Evolutionary conservation across 306 rosid genomes (phyloP).

Genomic region (Senna tora): DNA sequence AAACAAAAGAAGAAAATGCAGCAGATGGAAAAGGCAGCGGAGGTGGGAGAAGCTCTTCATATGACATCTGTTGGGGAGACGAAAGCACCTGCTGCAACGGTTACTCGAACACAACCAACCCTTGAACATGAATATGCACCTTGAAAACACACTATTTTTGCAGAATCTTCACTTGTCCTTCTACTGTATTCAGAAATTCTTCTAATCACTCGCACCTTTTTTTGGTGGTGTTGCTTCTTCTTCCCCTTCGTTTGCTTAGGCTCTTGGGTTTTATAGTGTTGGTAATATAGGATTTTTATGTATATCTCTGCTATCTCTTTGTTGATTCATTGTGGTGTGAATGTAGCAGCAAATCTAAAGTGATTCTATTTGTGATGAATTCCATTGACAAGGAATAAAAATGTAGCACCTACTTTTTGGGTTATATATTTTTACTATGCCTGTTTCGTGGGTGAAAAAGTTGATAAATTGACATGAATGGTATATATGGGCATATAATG

Average conservation of each 20-base stretch:
- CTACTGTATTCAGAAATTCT: conserved; percentile 53
- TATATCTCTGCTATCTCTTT: conserved; percentile 59
- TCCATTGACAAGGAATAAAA: conserved; percentile 59
- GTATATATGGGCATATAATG: conserved; percentile 36
- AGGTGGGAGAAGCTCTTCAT: conserved; percentile 82
- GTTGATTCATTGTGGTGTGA: conserved; percentile 71
- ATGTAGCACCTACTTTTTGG: conserved; percentile 39
- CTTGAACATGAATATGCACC: conserved; percentile 93
- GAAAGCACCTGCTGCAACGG: conserved; percentile 87
- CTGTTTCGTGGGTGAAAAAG: conserved; percentile 28
- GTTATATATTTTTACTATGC: conserved; percentile 28
- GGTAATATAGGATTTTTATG: conserved; percentile 70
- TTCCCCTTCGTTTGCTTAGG: conserved; percentile 44
- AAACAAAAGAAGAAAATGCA: conserved; percentile 69
- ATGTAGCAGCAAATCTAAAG: conserved; percentile 50
- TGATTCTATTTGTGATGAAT: conserved; percentile 63
- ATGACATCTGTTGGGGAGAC: conserved; percentile 81
- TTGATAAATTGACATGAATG: conserved; percentile 38
- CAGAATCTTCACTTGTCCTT: conserved; percentile 46
- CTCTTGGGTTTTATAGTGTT: conserved; percentile 55
- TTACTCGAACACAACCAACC: conserved; percentile 85
- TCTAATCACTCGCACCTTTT: conserved; percentile 56
- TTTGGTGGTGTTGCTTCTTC: conserved; percentile 40
- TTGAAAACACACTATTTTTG: conserved; percentile 48
- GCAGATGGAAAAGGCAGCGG: conserved; percentile 89